Percentiles rank a stretch among this genome's conserved stretches.
Evolutionary conservation across 148 eudicot genomes (phyloP).

Genomic region (Diospyros kaki): DNA sequence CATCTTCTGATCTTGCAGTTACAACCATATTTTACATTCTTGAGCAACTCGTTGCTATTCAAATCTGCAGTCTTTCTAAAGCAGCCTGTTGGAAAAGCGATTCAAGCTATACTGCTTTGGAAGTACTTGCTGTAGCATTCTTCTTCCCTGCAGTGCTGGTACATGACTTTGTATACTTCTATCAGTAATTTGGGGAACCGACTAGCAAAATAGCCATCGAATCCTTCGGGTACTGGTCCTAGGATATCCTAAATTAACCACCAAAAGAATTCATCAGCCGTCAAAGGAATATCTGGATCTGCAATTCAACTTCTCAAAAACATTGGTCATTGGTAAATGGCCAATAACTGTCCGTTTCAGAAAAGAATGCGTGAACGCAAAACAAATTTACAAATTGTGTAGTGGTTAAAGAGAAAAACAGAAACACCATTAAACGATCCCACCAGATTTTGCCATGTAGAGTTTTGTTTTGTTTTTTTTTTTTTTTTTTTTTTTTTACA

Average conservation of each 20-base stretch:
- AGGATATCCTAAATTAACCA: constrained; percentile 49
- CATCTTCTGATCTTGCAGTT: neutral
- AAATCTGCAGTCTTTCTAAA: neutral
- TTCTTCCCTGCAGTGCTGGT: constrained; percentile 54
- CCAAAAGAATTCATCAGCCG: constrained; percentile 13
- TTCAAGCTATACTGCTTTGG: constrained; percentile 32
- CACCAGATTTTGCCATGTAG: neutral
- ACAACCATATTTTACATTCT: constrained; percentile 8
- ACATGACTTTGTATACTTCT: constrained; percentile 71
- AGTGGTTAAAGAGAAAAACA: neutral
- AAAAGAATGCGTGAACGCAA: neutral
- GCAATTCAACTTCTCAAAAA: neutral
- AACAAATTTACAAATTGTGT: neutral
- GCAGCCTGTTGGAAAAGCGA: neutral
- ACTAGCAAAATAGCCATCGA: constrained; percentile 60
- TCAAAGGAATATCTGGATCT: neutral
- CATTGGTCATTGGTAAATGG: neutral
- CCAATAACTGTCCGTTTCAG: neutral
- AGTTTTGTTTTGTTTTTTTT: neutral
- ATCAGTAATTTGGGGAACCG: constrained; percentile 79
- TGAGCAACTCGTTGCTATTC: neutral
- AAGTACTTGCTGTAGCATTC: constrained; percentile 67
- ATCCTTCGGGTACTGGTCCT: constrained; percentile 88
- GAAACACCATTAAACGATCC: neutral
- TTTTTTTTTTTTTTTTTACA: too few species aligned